phyloP scores from a whole-genome alignment of 768 basidiomycete species.

The Termitomyces sp. region DNA sequence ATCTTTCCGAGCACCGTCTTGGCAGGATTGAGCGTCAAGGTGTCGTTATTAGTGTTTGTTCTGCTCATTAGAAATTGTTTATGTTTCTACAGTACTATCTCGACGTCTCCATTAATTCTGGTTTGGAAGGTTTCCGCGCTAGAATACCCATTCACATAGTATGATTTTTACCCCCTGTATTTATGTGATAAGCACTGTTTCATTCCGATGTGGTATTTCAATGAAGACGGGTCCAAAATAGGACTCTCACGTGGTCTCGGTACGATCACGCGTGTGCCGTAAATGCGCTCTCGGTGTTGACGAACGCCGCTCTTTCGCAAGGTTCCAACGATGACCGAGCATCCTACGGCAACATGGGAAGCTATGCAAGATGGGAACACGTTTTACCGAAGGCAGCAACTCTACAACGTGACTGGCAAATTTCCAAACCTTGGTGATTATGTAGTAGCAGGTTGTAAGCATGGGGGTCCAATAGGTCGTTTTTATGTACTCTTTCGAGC shows the following conservation, averaged over 20 bases:
- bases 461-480: slow-evolving; percentile 88
- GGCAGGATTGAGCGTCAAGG: slow-evolving; percentile 64
- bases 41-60: slow-evolving; percentile 23
- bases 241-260: background rate
- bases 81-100: slow-evolving; percentile 54
- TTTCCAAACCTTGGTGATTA: slow-evolving; percentile 76
- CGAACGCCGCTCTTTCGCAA: background rate
- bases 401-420: slow-evolving; percentile 79
- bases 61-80: slow-evolving; percentile 6
- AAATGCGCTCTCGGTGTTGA: background rate
- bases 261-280: background rate
- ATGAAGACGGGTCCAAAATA: background rate
- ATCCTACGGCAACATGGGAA: slow-evolving; percentile 84
- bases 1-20: slow-evolving; percentile 66
- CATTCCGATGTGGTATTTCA: background rate
- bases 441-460: slow-evolving; percentile 71
- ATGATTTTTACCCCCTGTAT: slow-evolving; percentile 19
- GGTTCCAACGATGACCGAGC: slow-evolving; percentile 40
- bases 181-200: background rate
- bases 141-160: slow-evolving; percentile 56
- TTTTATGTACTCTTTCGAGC: background rate
- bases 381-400: slow-evolving; percentile 82
- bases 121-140: slow-evolving; percentile 56
- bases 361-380: slow-evolving; percentile 82
- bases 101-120: slow-evolving; percentile 61